Evolutionary conservation across 129 eudicot species (phyloP).

Genomic region (Calendula officinalis): DNA sequence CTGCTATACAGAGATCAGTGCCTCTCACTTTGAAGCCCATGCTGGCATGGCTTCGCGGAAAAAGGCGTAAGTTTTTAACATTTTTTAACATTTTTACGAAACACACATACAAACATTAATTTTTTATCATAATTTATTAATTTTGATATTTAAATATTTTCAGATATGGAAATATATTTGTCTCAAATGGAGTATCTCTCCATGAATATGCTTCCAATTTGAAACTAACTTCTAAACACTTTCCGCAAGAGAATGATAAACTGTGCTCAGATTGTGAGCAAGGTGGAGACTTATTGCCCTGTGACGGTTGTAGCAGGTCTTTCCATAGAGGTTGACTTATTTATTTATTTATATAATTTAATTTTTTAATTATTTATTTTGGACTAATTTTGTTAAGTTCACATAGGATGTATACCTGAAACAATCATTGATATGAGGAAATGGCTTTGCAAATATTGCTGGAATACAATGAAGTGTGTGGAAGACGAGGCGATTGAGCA

Average conservation of each 20-base stretch:
- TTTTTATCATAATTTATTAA: not conserved
- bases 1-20: slow-evolving; percentile 72
- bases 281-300: slow-evolving; percentile 68
- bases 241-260: slow-evolving; percentile 51
- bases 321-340: slow-evolving; percentile 62
- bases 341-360: slow-evolving; percentile 24
- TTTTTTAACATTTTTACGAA: no score
- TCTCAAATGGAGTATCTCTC: slow-evolving; percentile 81
- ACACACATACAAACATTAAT: no score
- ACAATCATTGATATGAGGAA: not conserved
- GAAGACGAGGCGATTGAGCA: slow-evolving; percentile 50
- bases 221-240: slow-evolving; percentile 34
- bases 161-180: slow-evolving; percentile 73
- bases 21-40: slow-evolving; percentile 86
- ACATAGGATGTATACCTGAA: not conserved
- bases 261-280: slow-evolving; percentile 61
- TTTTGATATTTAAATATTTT: slow-evolving; percentile 6
- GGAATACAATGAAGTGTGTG: slow-evolving; percentile 42
- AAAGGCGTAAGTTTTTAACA: slow-evolving; percentile 65
- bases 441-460: slow-evolving; percentile 52
- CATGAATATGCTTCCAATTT: slow-evolving; percentile 60
- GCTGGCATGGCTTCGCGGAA: slow-evolving; percentile 75
- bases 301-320: slow-evolving; percentile 82
- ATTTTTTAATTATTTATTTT: not conserved
- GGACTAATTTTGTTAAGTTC: not conserved